Evolutionary conservation across 768 basidiomycete genomes (phyloP), one percentile per base, ranked within the genome.

Genomic region (Boletus coccyginus): DNA sequence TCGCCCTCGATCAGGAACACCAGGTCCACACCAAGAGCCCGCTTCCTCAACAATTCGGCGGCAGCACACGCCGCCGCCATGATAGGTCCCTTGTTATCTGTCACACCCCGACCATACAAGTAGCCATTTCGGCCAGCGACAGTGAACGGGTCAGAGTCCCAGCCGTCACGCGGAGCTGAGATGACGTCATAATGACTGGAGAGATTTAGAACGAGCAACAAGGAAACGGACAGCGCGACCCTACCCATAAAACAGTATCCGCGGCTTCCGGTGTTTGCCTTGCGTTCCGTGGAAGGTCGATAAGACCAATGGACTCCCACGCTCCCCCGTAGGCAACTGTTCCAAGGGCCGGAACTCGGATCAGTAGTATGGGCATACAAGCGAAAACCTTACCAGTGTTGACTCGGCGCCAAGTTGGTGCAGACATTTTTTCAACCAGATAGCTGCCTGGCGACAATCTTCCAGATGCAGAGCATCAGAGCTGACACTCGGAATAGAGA

Each of bases 171-270:
- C 0, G 84, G 85, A 0, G 94, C 94, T 0, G 88, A 77, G 46
- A 98, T 92, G n/a, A 98, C 92, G 63, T 99, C 97, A 74, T 98
- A 99, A 70, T 99, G 97, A 3, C 92, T 92, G 46, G 4, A 35
- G 47, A 38, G 21, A 19, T 27, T 43, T 1, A 55, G 36, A 49
- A 17, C n/a, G 19, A 14, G 39, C 8, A 39, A 9, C 24, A 45
- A 21, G 13, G 29, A 29, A 31, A 52, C 3, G 9, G 13, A 3
- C 6, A 16, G 19, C 0, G 1, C 14, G 12, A 24, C 62, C 78
- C 27, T 64, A 90, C 86, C 94, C 96, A 62, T 98, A 99, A 71
- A 96, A 95, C 13, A 98, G 75, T 3, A 98, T 79, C 7, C 95
- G 81, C 8, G 84, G 90, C 57, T 86, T 87, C 3, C 75, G 73